Conservation (phyloP, 2,329 filamentous ascomycete genomes). For the Ceratocystis diversiconidia region DNA sequence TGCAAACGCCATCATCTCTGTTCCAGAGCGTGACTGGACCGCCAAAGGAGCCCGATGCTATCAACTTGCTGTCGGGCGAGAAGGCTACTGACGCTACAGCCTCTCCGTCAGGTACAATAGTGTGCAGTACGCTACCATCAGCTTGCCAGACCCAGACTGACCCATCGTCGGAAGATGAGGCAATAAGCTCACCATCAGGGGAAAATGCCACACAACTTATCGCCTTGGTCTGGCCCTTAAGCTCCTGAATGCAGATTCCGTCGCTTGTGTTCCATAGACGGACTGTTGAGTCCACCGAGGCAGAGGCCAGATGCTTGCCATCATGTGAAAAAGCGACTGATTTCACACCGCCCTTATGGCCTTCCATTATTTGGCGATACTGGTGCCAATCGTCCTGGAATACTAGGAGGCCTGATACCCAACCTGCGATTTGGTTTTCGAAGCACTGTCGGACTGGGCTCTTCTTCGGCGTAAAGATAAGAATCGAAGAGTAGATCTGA, state of each 20-base stretch:
- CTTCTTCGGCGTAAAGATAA: conserved; percentile 3
- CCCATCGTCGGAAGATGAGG: neutral
- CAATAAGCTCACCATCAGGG: neutral
- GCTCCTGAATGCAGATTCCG: neutral
- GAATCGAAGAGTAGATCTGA: neutral
- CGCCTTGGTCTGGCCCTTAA: neutral
- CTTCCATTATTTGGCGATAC: neutral
- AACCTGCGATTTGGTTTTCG: neutral
- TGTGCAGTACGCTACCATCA: neutral
- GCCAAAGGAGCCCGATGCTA: conserved; percentile 10
- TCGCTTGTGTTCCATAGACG: conserved; percentile 1
- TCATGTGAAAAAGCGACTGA: conserved; percentile 13
- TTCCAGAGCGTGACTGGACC: conserved; percentile 11
- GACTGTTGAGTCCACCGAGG: neutral
- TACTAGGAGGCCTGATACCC: neutral
- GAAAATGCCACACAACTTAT: conserved; percentile 10
- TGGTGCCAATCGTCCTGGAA: neutral
- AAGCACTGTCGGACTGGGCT: neutral
- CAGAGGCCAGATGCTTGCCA: neutral
- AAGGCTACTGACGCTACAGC: conserved; percentile 12
- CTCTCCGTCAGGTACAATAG: neutral
- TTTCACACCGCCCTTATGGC: neutral
- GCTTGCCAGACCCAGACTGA: neutral
- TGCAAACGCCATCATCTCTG: neutral
- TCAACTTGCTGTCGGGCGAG: neutral